A percentile compares a stretch with the other conserved stretches of the same genome.
Evolutionary conservation across 129 eudicot species (phyloP).

Genomic region (Escallonia rubra): DNA sequence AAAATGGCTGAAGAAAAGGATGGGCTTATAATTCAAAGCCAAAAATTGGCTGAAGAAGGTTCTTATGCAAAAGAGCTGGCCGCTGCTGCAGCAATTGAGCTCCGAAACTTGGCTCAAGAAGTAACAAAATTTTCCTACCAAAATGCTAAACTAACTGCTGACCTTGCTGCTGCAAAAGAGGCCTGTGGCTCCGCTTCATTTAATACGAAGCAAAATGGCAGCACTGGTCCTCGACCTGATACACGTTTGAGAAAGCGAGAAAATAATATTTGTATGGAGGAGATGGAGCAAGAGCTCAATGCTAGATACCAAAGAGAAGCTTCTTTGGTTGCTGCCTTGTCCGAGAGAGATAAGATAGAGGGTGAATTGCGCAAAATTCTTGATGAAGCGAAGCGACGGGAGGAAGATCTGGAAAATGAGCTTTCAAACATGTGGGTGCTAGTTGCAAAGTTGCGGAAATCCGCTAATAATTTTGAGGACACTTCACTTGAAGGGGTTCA

Average conservation of each 20-base stretch:
- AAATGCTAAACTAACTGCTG: constrained; percentile 65
- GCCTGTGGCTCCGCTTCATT: constrained; percentile 9
- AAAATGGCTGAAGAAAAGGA: constrained; percentile 64
- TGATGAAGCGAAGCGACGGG: constrained; percentile 61
- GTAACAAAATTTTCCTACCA: constrained; percentile 76
- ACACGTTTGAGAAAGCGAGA: constrained; percentile 30
- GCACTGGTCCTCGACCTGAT: constrained; percentile 16
- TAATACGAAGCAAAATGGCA: constrained; percentile 19
- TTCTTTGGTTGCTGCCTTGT: constrained; percentile 64
- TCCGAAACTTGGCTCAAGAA: constrained; percentile 80
- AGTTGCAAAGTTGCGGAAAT: constrained; percentile 47
- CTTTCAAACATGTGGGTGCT: constrained; percentile 72
- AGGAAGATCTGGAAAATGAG: constrained; percentile 68
- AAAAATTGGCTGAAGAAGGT: constrained; percentile 81
- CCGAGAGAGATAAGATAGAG: constrained; percentile 71
- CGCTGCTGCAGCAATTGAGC: constrained; percentile 96
- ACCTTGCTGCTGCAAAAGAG: constrained; percentile 44
- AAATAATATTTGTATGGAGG: constrained; percentile 38
- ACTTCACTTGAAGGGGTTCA: constrained; percentile 9
- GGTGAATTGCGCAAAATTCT: constrained; percentile 52
- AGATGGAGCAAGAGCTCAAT: constrained; percentile 54
- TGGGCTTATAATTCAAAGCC: constrained; percentile 65
- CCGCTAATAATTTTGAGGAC: constrained; percentile 21
- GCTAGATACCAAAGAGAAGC: constrained; percentile 78
- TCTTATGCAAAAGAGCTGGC: constrained; percentile 87